Base-by-base conservation (phyloP, 345 rosid species). In the Euphorbia peplus region DNA sequence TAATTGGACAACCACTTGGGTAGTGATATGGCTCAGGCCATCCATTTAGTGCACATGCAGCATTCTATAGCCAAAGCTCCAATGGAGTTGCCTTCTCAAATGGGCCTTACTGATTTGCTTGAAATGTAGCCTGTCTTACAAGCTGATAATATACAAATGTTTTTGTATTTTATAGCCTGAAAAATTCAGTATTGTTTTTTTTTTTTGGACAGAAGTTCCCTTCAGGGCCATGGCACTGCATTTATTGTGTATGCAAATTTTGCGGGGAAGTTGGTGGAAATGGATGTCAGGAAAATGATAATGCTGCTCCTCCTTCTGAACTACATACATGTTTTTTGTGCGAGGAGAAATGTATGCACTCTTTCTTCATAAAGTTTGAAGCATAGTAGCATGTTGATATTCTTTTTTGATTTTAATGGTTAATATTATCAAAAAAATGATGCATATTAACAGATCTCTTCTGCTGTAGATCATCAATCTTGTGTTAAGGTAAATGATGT, bases 221-320 rank as follows among this genome's bases (percentile, higher is more conserved):
- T 68, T 82, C 87, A 42, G 98, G 96, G 50, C 80, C 81, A 60
- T 95, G 99, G 99, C 83, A 84, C 74, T 95, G 99, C 82, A 72
- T 84, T 69, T 81, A 82, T 78, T 95, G 99, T 83, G 80, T 87
- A 25, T 95, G 99, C 81, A 91, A 91, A 86, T 87, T 81, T 76
- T 91, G 99, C 72, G 85, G 89, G 69, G 71, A 63, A 68, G 74
- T 70, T 73, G 76, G 72, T 63, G 83, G 82, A 68, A 78, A 71
- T 75, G 53, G 71, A 39, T 57, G 64, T 52, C 82, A 69, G 58
- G 66, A 26, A 70, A 73, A 67, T 52, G 76, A 67, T 60, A 60
- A 71, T 58, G 65, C 63, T 59, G 47, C 76, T 63, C 63, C 67
- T 26, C 60, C 19, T 41, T 71, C 76, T 46, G 72, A 82, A 16